A percentile compares a stretch with the other conserved stretches of the same genome.
These are phyloP conservation scores for Salix arbutifolia DNA, from an alignment of 345 rosid genomes.

Conservation along the genomic window DNA sequence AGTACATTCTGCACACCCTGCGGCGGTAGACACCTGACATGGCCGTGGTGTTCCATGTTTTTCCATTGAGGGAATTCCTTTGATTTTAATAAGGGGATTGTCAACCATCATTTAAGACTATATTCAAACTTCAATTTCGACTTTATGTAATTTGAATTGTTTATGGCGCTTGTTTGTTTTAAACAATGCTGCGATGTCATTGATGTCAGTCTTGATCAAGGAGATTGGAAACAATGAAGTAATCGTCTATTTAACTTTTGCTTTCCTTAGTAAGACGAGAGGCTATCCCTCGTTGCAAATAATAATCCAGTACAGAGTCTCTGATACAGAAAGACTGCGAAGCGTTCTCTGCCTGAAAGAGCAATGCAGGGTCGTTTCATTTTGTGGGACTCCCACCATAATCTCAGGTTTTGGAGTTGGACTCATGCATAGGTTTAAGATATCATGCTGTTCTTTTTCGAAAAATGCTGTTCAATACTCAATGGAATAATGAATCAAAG, in stretches of 20 bases:
- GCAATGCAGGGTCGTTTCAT: not conserved
- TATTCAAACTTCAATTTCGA: conserved; percentile 1
- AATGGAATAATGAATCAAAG: not conserved
- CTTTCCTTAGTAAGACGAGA: not conserved
- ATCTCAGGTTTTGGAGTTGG: not conserved
- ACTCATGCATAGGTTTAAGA: not conserved
- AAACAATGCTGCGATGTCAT: not conserved
- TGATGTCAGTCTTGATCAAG: not conserved
- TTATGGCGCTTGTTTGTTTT: not conserved
- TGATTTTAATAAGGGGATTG: conserved; percentile 14
- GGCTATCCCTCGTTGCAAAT: not conserved
- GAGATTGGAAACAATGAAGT: not conserved
- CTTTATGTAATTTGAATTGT: conserved; percentile 1
- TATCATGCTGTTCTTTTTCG: not conserved
- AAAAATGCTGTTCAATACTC: not conserved
- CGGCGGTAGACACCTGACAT: conserved; percentile 44
- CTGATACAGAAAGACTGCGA: not conserved
- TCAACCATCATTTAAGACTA: not conserved
- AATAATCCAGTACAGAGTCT: not conserved
- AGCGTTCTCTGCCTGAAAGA: not conserved
- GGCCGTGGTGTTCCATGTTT: not conserved
- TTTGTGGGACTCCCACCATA: not conserved
- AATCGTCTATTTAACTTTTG: not conserved
- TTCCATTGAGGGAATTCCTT: not conserved
- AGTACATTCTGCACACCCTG: conserved; percentile 52